Evolutionary conservation across 2,329 filamentous ascomycete species (phyloP).

Genomic region (Raffaelea deltoideospora): DNA sequence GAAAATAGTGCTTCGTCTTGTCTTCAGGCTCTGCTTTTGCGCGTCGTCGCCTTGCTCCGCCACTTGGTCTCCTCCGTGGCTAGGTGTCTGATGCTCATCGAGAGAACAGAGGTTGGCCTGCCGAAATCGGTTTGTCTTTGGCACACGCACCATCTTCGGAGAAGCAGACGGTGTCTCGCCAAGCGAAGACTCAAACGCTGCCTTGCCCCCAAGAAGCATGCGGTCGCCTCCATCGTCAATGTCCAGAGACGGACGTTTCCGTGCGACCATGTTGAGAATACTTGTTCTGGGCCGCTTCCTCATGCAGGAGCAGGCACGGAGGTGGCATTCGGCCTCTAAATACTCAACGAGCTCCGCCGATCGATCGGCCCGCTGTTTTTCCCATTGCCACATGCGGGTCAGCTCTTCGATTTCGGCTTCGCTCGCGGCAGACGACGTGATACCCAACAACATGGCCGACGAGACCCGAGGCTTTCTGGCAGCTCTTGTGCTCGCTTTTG

Average conservation of each 20-base stretch:
- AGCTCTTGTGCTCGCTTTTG: slow-evolving; percentile 39
- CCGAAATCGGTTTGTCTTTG: slow-evolving; percentile 22
- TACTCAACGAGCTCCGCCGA: slow-evolving; percentile 63
- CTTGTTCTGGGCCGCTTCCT: slow-evolving; percentile 21
- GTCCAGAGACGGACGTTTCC: slow-evolving; percentile 20
- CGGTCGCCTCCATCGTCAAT: slow-evolving; percentile 26
- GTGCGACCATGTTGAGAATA: slow-evolving; percentile 15
- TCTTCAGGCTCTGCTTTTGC: slow-evolving; percentile 5
- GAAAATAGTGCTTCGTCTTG: slow-evolving; percentile 38
- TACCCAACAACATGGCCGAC: slow-evolving; percentile 28
- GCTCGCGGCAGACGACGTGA: slow-evolving; percentile 38
- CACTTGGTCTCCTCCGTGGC: background rate
- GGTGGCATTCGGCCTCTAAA: slow-evolving; percentile 57
- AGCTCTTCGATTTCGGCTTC: slow-evolving; percentile 46
- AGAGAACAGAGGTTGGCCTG: slow-evolving; percentile 14
- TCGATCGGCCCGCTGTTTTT: slow-evolving; percentile 47
- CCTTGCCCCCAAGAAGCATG: slow-evolving; percentile 24
- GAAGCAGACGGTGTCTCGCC: too few relatives aligned
- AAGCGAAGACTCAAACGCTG: slow-evolving; percentile 13
- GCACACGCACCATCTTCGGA: slow-evolving; percentile 11
- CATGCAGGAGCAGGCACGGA: slow-evolving; percentile 50
- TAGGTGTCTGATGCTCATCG: too few relatives aligned
- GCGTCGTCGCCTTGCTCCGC: background rate
- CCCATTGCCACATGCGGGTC: slow-evolving; percentile 36
- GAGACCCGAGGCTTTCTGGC: slow-evolving; percentile 29